Percentiles rank a stretch among this genome's conserved stretches.
phyloP scores from a whole-genome alignment of 2,329 filamentous ascomycete species.

The Hypoxylon rubiginosum region DNA sequence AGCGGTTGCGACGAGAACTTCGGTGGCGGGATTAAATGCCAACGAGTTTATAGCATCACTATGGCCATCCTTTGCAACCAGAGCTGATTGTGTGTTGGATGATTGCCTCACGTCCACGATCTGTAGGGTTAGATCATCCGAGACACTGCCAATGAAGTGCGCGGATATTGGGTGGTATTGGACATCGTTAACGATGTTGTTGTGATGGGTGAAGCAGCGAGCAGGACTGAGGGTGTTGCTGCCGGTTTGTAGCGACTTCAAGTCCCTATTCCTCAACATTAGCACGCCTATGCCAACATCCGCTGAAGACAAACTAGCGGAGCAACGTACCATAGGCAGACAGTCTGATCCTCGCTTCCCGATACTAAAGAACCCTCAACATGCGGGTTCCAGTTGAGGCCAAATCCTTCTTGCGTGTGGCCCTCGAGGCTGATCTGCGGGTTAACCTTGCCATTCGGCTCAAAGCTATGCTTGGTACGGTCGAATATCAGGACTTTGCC shows the following conservation, averaged over 20 bases:
- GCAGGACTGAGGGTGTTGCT: slow-evolving; percentile 78
- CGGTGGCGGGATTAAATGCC: slow-evolving; percentile 92
- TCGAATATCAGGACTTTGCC: slow-evolving; percentile 94
- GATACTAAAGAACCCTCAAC: slow-evolving; percentile 85
- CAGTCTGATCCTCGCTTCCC: slow-evolving; percentile 91
- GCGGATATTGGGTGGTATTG: slow-evolving; percentile 92
- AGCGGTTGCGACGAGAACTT: slow-evolving; percentile 90
- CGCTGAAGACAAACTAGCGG: not conserved
- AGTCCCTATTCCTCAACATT: slow-evolving; percentile 70
- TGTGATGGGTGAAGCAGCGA: slow-evolving; percentile 87
- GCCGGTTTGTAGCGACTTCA: slow-evolving; percentile 79
- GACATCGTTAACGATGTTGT: slow-evolving; percentile 94
- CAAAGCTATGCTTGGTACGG: slow-evolving; percentile 89
- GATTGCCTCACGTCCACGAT: slow-evolving; percentile 86
- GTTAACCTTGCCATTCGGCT: slow-evolving; percentile 79
- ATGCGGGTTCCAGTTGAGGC: slow-evolving; percentile 92
- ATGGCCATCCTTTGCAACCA: slow-evolving; percentile 80
- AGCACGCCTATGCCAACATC: slow-evolving; percentile 6
- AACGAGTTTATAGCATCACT: slow-evolving; percentile 95
- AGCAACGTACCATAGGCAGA: slow-evolving; percentile 82
- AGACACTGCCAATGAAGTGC: slow-evolving; percentile 90
- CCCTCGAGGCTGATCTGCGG: slow-evolving; percentile 88
- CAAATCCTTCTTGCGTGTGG: slow-evolving; percentile 91
- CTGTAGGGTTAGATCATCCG: slow-evolving; percentile 93
- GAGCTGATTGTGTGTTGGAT: slow-evolving; percentile 75